Evolutionary conservation across 2,329 filamentous ascomycete genomes (phyloP).

Genomic region (Exophiala xenobiotica): DNA sequence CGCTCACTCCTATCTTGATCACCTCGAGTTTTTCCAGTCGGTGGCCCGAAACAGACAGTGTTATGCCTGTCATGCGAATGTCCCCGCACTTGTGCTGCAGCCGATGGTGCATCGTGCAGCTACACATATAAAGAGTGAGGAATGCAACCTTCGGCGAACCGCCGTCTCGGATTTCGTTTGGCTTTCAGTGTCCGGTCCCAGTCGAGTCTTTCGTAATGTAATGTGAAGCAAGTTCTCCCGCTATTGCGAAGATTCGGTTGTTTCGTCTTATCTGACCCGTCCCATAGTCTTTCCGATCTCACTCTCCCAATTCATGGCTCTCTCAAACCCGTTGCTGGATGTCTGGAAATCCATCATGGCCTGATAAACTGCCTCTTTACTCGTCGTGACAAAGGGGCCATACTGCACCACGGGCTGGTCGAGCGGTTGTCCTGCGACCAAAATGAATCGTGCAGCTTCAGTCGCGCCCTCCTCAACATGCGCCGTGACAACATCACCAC

Average conservation of each 20-base stretch:
- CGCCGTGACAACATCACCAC: slow-evolving; percentile 72
- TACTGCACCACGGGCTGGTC: slow-evolving; percentile 82
- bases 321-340: slow-evolving; percentile 74
- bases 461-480: slow-evolving; percentile 66
- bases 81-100: too few relatives aligned
- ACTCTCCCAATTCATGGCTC: slow-evolving; percentile 74
- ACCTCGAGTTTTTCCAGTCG: too few relatives aligned
- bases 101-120: too few relatives aligned
- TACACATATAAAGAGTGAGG: too few relatives aligned
- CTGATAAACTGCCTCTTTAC: slow-evolving; percentile 70
- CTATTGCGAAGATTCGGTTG: neutral
- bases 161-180: too few relatives aligned
- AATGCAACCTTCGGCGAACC: too few relatives aligned
- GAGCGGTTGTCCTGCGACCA: slow-evolving; percentile 76
- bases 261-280: slow-evolving; percentile 9
- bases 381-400: slow-evolving; percentile 77
- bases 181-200: too few relatives aligned
- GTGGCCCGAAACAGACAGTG: too few relatives aligned
- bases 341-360: slow-evolving; percentile 74
- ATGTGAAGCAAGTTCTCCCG: too few relatives aligned
- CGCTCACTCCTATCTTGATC: too few relatives aligned
- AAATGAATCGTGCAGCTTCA: slow-evolving; percentile 54
- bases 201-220: too few relatives aligned
- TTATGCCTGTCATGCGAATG: too few relatives aligned
- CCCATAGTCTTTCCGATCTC: slow-evolving; percentile 80